Percentiles rank a stretch among this genome's conserved stretches.
Conservation (phyloP, 306 rosid genomes). For the Datisca glomerata region DNA sequence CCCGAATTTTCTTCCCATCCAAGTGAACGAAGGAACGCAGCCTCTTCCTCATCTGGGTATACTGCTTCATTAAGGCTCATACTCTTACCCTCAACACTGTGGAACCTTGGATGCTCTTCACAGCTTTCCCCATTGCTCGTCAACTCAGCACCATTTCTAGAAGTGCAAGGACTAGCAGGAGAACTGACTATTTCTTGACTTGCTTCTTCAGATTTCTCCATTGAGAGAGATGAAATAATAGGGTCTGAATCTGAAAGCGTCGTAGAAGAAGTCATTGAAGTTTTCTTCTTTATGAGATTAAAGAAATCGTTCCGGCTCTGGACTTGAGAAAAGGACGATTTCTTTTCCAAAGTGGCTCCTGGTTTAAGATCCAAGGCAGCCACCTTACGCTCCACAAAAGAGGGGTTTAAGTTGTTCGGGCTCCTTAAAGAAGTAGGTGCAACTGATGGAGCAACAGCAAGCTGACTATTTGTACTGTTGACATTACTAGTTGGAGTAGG, state of each 20-base stretch:
- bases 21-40: conserved; percentile 89
- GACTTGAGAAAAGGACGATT: conserved; percentile 56
- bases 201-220: conserved; percentile 51
- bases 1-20: conserved; percentile 95
- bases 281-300: conserved; percentile 70
- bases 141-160: conserved; percentile 37
- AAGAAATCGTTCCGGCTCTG: conserved; percentile 96
- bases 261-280: conserved; percentile 38
- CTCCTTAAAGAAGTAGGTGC: conserved; percentile 50
- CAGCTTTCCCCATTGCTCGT: conserved; percentile 38
- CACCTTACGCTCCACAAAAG: conserved; percentile 51
- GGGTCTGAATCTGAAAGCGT: conserved; percentile 41
- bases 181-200: conserved; percentile 27
- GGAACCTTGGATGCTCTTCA: conserved; percentile 38
- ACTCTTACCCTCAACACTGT: conserved; percentile 25
- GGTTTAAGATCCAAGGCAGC: conserved; percentile 56
- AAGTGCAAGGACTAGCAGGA: conserved; percentile 33
- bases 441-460: conserved; percentile 45
- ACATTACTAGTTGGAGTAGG: conserved; percentile 44
- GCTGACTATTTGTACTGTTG: conserved; percentile 42
- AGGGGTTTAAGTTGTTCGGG: conserved; percentile 35
- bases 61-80: conserved; percentile 28
- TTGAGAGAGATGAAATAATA: conserved; percentile 35
- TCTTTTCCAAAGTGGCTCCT: conserved; percentile 64
- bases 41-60: conserved; percentile 85